Conservation (phyloP, 306 rosid genomes). For the Citrullus mucosospermus region DNA sequence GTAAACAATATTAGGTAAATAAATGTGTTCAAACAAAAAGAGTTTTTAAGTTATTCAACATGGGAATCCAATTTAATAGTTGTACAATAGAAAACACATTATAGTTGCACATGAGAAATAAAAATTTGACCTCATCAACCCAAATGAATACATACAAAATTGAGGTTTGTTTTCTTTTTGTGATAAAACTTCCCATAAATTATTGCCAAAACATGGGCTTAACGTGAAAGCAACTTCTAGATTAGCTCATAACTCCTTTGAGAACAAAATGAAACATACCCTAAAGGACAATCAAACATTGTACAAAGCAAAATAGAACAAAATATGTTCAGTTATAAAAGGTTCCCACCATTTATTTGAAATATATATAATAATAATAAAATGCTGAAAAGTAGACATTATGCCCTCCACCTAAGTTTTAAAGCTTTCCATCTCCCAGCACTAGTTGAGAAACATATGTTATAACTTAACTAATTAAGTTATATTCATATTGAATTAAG, state of each 20-base stretch:
- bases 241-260: background rate
- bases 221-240: background rate
- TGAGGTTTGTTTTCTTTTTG: background rate
- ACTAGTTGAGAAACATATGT: too few species aligned
- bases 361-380: too few species aligned
- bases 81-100: background rate
- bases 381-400: too few species aligned
- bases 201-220: conserved; percentile 4
- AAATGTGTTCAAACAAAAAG: background rate
- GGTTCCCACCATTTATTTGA: conserved; percentile 2
- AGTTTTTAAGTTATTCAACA: background rate
- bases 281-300: background rate
- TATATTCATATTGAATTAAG: too few species aligned
- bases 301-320: background rate
- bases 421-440: too few species aligned
- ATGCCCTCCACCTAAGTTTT: too few species aligned
- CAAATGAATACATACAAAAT: background rate
- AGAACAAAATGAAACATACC: background rate
- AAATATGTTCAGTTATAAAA: background rate
- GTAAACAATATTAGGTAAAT: background rate
- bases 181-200: background rate
- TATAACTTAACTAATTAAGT: too few species aligned
- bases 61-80: background rate
- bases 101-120: background rate
- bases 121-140: background rate